phyloP scores from a whole-genome alignment of 148 eudicot species.

The Drosera capensis region DNA sequence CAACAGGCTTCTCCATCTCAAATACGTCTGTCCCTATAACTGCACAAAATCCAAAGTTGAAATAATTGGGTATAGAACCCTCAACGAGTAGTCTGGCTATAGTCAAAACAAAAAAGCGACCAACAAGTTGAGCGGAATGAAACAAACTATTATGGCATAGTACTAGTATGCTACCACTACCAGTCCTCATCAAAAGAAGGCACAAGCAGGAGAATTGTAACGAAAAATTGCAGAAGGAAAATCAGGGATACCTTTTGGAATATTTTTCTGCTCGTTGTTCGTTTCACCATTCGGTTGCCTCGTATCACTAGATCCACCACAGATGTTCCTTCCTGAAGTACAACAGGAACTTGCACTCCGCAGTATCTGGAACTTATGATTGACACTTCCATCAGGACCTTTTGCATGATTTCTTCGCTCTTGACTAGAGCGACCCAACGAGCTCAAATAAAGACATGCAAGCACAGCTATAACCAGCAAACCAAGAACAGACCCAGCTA shows the following conservation, averaged over 20 bases:
- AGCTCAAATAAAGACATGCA: constrained; percentile 34
- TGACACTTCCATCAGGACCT: constrained; percentile 37
- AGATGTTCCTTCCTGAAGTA: constrained; percentile 53
- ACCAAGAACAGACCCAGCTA: constrained; percentile 45
- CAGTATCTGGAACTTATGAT: constrained; percentile 59
- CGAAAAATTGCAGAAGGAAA: neutral
- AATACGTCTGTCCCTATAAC: constrained; percentile 67
- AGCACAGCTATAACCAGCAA: constrained; percentile 36
- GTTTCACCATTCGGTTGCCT: constrained; percentile 38
- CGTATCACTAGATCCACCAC: constrained; percentile 45
- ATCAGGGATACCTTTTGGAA: constrained; percentile 42
- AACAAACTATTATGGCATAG: no score
- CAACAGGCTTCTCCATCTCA: constrained; percentile 87
- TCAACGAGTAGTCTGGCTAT: neutral
- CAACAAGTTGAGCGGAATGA: no score
- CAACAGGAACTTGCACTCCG: constrained; percentile 67
- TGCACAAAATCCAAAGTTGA: constrained; percentile 11
- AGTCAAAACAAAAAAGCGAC: neutral
- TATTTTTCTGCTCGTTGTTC: constrained; percentile 41
- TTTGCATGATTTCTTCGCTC: constrained; percentile 24
- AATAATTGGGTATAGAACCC: neutral
- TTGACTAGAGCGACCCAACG: constrained; percentile 31
- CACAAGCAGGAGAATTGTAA: neutral
- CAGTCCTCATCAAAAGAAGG: neutral
- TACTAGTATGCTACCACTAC: no score